phyloP scores from a whole-genome alignment of 441 rosid species.

The Adansonia grandidieri region DNA sequence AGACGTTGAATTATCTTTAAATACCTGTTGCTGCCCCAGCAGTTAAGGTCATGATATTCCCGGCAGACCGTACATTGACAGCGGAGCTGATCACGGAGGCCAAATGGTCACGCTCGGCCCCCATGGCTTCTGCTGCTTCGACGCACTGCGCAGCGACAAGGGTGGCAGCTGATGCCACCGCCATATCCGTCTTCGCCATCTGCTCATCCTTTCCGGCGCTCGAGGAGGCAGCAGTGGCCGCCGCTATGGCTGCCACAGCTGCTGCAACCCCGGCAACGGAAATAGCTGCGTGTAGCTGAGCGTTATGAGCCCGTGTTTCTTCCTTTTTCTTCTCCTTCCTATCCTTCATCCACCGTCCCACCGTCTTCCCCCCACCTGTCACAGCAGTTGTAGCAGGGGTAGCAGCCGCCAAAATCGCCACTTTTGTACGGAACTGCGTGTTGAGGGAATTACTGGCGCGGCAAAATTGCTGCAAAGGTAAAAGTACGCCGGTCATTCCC shows the following conservation, averaged over 20 bases:
- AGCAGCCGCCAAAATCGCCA: slow-evolving; percentile 24
- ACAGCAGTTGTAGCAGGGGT: slow-evolving; percentile 37
- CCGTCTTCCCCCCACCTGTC: slow-evolving; percentile 67
- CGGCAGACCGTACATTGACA: slow-evolving; percentile 73
- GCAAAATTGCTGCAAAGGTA: slow-evolving; percentile 50
- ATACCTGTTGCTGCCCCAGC: slow-evolving; percentile 87
- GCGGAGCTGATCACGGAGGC: slow-evolving; percentile 81
- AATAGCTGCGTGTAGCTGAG: slow-evolving; percentile 86
- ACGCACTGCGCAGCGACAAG: slow-evolving; percentile 93
- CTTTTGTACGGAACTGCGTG: slow-evolving; percentile 47
- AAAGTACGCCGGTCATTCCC: no score
- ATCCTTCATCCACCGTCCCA: slow-evolving; percentile 87
- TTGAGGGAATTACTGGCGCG: slow-evolving; percentile 47
- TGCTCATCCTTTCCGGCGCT: slow-evolving; percentile 75
- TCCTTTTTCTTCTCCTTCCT: slow-evolving; percentile 88
- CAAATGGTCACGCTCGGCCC: slow-evolving; percentile 83
- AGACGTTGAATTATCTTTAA: neutral
- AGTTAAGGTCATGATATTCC: slow-evolving; percentile 80
- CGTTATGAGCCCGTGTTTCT: slow-evolving; percentile 67
- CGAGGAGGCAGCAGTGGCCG: slow-evolving; percentile 73
- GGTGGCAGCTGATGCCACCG: slow-evolving; percentile 86
- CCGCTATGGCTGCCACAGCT: slow-evolving; percentile 87
- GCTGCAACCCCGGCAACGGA: slow-evolving; percentile 91
- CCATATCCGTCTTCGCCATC: slow-evolving; percentile 77
- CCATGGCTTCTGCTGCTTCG: slow-evolving; percentile 86